phyloP scores from a whole-genome alignment of 495 filamentous ascomycete species.

The Annulohypoxylon bovei region DNA sequence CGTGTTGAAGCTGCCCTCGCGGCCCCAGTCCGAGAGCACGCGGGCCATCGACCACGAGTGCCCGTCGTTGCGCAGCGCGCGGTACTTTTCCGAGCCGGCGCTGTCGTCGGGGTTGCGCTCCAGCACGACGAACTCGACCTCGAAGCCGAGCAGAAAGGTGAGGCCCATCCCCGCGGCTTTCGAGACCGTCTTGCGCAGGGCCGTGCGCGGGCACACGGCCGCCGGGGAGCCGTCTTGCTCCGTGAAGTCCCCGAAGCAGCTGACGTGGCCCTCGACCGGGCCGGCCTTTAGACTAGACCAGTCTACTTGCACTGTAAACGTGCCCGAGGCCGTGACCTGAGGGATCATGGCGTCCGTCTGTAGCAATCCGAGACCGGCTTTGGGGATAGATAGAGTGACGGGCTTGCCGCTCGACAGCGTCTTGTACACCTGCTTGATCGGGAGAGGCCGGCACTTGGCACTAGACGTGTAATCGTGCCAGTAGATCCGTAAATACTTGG shows the following conservation, averaged over 20 bases:
- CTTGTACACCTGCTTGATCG: constrained; percentile 69
- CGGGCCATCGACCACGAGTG: constrained; percentile 73
- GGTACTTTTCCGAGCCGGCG: constrained; percentile 33
- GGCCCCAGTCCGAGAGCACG: constrained; percentile 59
- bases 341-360: constrained; percentile 64
- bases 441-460: constrained; percentile 74
- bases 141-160: constrained; percentile 75
- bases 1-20: constrained; percentile 39
- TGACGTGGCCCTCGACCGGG: constrained; percentile 63
- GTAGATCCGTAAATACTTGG: constrained; percentile 74
- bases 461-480: constrained; percentile 83
- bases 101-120: constrained; percentile 47
- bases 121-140: constrained; percentile 83
- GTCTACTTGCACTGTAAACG: constrained; percentile 70
- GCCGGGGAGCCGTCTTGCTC: constrained; percentile 58
- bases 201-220: constrained; percentile 66
- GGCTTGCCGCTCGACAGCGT: constrained; percentile 64
- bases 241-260: constrained; percentile 69
- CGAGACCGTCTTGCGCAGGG: constrained; percentile 63
- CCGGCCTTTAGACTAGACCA: constrained; percentile 67
- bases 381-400: constrained; percentile 62
- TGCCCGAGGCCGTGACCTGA: constrained; percentile 60
- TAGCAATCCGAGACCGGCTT: constrained; percentile 65
- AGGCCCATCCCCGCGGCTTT: constrained; percentile 57
- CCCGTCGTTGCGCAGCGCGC: constrained; percentile 49